Evolutionary conservation across 495 filamentous ascomycete species (phyloP).

Genomic region (Cudoniella acicularis): DNA sequence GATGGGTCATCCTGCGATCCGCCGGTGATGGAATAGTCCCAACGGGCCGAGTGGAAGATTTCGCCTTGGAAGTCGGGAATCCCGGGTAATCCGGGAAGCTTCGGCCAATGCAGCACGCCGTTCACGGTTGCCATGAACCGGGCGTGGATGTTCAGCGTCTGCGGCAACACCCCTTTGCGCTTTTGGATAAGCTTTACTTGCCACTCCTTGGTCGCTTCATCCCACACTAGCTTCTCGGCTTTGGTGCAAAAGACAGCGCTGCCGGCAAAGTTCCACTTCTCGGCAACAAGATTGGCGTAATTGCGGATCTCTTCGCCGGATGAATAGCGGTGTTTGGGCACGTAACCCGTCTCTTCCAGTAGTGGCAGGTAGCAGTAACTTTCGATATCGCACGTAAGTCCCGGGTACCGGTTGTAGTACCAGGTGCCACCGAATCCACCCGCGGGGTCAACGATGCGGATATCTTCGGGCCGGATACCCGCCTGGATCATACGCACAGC

Average conservation of each 20-base stretch:
- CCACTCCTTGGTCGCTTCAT: constrained; percentile 41
- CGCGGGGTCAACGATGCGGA: constrained; percentile 33
- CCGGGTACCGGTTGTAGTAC: constrained; percentile 56
- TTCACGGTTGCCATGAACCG: constrained; percentile 35
- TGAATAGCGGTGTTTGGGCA: constrained; percentile 24
- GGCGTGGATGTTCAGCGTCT: constrained; percentile 29
- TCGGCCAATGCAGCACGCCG: constrained; percentile 41
- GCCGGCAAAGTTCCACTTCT: constrained; percentile 40
- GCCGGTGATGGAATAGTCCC: constrained; percentile 52
- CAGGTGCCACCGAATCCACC: constrained; percentile 52
- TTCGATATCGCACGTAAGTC: constrained; percentile 48
- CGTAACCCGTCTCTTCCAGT: constrained; percentile 22
- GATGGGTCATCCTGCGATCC: constrained; percentile 42
- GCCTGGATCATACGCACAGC: constrained; percentile 47
- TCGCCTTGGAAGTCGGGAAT: constrained; percentile 42
- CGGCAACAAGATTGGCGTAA: constrained; percentile 36
- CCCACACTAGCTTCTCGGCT: constrained; percentile 37
- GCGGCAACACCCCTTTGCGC: too few species aligned
- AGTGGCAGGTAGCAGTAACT: constrained; percentile 40
- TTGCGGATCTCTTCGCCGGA: constrained; percentile 37
- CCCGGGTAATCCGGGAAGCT: constrained; percentile 41
- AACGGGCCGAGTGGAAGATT: constrained; percentile 50
- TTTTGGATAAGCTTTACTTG: constrained; percentile 32
- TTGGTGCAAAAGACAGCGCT: constrained; percentile 44
- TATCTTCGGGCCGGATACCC: constrained; percentile 37